These are phyloP conservation scores for Vitis hybrid DNA, from an alignment of 177 flowering plant genomes.

Conservation along the genomic window DNA sequence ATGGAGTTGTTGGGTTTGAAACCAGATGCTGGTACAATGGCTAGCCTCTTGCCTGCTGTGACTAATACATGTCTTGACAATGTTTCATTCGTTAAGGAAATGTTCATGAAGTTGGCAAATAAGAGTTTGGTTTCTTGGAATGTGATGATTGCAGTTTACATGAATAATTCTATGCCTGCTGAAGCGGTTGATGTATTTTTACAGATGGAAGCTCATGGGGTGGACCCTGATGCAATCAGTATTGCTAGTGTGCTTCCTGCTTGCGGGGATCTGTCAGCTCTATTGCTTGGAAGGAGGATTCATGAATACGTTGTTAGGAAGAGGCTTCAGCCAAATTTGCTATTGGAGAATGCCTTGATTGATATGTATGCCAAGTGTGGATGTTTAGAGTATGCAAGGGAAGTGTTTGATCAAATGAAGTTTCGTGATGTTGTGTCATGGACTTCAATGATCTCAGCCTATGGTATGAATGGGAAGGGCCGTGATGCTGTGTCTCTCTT, in stretches of 20 bases:
- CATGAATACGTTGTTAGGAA: conserved; percentile 49
- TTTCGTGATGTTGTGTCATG: conserved; percentile 57
- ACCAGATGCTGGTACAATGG: too few relatives aligned
- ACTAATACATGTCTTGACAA: conserved; percentile 36
- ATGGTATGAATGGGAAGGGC: conserved; percentile 48
- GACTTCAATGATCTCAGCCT: conserved; percentile 65
- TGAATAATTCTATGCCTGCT: conserved; percentile 49
- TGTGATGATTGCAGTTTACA: conserved; percentile 59
- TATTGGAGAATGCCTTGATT: conserved; percentile 62
- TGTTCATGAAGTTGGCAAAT: conserved; percentile 38
- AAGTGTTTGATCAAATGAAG: conserved; percentile 47
- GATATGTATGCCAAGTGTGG: conserved; percentile 82
- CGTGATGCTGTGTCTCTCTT: conserved; percentile 48
- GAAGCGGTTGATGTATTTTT: conserved; percentile 45
- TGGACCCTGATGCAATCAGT: conserved; percentile 55
- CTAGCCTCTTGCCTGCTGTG: conserved; percentile 22
- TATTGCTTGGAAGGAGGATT: conserved; percentile 41
- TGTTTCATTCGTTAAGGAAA: conserved; percentile 33
- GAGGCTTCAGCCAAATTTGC: conserved; percentile 45
- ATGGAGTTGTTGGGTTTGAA: too few relatives aligned
- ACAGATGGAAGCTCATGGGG: conserved; percentile 42
- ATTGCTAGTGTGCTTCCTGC: conserved; percentile 67
- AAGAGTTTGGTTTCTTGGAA: conserved; percentile 56
- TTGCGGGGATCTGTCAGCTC: conserved; percentile 64
- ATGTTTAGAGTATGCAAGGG: conserved; percentile 44